Conservation (phyloP, 805 yeast genomes). For the Teunomyces stri region DNA sequence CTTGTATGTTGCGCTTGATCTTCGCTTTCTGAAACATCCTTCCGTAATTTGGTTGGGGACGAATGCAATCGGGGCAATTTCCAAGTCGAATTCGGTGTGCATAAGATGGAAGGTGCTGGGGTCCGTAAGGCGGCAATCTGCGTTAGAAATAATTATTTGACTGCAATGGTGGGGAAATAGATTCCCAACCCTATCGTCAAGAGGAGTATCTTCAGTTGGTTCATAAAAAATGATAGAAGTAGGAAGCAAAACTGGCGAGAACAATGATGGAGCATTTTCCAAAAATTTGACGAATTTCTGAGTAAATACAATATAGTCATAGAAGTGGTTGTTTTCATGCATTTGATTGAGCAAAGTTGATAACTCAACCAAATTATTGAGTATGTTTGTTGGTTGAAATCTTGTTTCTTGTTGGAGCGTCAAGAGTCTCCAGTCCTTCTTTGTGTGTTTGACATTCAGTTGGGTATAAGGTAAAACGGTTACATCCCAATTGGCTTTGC, state of each 20-base stretch:
- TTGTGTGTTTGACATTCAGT: background rate
- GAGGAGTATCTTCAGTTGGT: slow-evolving; percentile 2
- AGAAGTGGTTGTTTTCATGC: background rate
- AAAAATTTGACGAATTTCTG: slow-evolving; percentile 8
- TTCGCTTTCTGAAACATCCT: background rate
- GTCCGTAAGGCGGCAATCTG: slow-evolving; percentile 6
- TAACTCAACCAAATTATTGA: slow-evolving; percentile 7
- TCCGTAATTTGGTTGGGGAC: background rate
- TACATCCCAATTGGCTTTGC: slow-evolving; percentile 12
- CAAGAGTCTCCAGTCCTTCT: slow-evolving; percentile 1
- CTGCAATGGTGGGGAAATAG: background rate
- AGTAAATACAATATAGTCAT: slow-evolving; percentile 6
- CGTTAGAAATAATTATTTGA: slow-evolving; percentile 2
- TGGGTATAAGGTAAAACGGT: slow-evolving; percentile 8
- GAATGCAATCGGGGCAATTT: background rate
- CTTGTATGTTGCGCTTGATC: slow-evolving; percentile 1
- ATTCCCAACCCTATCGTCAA: background rate
- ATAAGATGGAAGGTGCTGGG: slow-evolving; percentile 4
- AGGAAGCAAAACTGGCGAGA: background rate
- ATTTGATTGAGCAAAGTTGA: slow-evolving; percentile 1
- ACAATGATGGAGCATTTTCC: slow-evolving; percentile 1
- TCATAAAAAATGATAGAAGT: slow-evolving; percentile 6
- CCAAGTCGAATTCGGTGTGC: background rate
- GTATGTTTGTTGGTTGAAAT: background rate
- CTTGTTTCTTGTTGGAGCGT: background rate